Base-by-base conservation (phyloP, 2,329 filamentous ascomycete species). In the Colletotrichum sp. region DNA sequence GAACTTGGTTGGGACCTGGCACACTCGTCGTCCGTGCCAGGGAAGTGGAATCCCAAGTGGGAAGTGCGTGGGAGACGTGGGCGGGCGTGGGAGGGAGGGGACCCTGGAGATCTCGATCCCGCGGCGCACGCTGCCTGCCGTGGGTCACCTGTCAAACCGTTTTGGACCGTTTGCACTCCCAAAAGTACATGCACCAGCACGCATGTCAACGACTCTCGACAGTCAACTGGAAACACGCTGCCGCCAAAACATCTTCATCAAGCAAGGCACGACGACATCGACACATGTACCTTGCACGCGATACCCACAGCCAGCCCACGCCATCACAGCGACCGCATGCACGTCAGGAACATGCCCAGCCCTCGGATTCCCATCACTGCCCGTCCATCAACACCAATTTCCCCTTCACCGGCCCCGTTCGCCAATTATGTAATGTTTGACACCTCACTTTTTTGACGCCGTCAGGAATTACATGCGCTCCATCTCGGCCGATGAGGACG, bases 391-490 rank as follows among this genome's bases (percentile, higher is more conserved):
- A 18, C 18, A 21, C 16, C n/a, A 30, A 39, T 39, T 39, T 62
- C 12, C 26, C 36, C 68, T 32, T 55, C 49, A 34, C 28, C 59
- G 62, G 62, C 52, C 39, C 68, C 62, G 4, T 60, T 57, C 49
- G 62, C 68, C 26, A 71, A 60, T 75, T 67, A 55, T 34, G 60
- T 63, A 63, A 67, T 62, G 34, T 36, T 39, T 67, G 67, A 71
- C 72, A 52, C 36, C 60, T 62, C 72, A 52, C 30, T 44, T 64
- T 73, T 64, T 64, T 30, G 71, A 44, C 44, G n/a, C 36, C 26
- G 49, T 73, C 65, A 73, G 44, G 30, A 74, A 63, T 44, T 32
- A 68, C 52, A 64, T 28, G 7, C 49, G 13, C 49, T 49, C 28
- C 60, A 67, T 67, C 68, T 67, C 18, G 63, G 62, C 28, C 62